Base-by-base conservation (phyloP, 306 rosid genomes). In the Cicer cuneatum region DNA sequence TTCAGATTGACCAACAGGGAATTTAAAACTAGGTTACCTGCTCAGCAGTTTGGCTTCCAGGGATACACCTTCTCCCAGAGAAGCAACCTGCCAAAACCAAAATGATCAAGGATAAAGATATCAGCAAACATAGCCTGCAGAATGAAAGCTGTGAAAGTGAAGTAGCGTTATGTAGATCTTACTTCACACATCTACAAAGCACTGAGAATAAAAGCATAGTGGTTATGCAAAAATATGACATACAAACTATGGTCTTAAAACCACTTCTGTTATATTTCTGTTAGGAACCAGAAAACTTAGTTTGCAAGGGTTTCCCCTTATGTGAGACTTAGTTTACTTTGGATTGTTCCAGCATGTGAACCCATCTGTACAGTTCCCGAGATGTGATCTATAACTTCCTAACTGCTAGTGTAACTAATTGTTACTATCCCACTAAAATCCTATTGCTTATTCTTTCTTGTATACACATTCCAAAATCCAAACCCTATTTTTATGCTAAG, bases 21-120 rank as follows among this genome's bases (percentile, higher is more conserved):
- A 78, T 53, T 69, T 10, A 48, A 72, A 69, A 60, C 67, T 39
- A 69, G 39, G 52, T 69, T 76, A 90, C 99, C 96, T 89, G 93
- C 86, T 95, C 75, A 95, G 82, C 66, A 95, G 84, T 83, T 90
- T 95, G 66, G 95, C 99, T 84, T 95, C 99, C 61, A 95, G 85
- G 77, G 98, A 90, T 51, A 95, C 98, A 46, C 99, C 99, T 81
- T 92, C 99, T 69, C 99, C 99, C 54, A 95, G 96, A 42, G 85
- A 72, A 70, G 98, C 98, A 78, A 95, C 98, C 99, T 95, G 73
- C 75, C 66, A 78, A 82, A 54, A 78, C 71, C 51, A 81, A 82
- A 60, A 74, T 65, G 52, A 77, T 67, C 39, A 74, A 16, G 58
- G 38, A 81, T 10, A 62, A 15, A 68, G 12, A 63, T 48, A 78